These are phyloP conservation scores for Rhazya stricta DNA, from an alignment of 257 asterid genomes.

Conservation along the genomic window DNA sequence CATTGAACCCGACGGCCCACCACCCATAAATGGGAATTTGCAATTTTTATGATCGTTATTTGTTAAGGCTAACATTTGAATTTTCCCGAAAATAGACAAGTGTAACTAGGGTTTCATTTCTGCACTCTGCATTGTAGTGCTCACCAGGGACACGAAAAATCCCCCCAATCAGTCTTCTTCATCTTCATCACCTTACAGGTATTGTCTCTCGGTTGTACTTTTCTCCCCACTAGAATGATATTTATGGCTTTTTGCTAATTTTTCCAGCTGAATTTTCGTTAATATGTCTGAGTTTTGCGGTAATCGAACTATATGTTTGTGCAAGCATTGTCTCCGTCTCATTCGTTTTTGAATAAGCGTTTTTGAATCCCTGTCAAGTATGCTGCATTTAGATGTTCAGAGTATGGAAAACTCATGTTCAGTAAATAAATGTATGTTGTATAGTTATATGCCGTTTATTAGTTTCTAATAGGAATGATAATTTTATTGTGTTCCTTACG, in stretches of 20 bases:
- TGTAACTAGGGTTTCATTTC: constrained; percentile 11
- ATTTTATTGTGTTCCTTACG: too few species aligned
- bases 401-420: background rate
- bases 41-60: background rate
- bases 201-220: background rate
- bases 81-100: background rate
- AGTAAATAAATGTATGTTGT: background rate
- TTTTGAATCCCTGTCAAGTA: background rate
- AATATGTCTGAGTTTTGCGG: background rate
- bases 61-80: constrained; percentile 13
- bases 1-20: background rate
- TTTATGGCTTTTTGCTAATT: background rate
- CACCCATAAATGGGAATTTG: background rate
- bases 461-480: background rate
- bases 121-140: background rate
- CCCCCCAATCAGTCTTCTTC: background rate
- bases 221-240: background rate
- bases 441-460: background rate
- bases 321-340: background rate
- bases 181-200: constrained; percentile 6
- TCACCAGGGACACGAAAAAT: background rate
- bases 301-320: background rate
- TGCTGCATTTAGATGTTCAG: background rate
- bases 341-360: background rate
- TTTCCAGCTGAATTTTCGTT: background rate